These are phyloP conservation scores for Chaetomiaceae sp. DNA, from an alignment of 2,329 filamentous ascomycete species.

Conservation along the genomic window DNA sequence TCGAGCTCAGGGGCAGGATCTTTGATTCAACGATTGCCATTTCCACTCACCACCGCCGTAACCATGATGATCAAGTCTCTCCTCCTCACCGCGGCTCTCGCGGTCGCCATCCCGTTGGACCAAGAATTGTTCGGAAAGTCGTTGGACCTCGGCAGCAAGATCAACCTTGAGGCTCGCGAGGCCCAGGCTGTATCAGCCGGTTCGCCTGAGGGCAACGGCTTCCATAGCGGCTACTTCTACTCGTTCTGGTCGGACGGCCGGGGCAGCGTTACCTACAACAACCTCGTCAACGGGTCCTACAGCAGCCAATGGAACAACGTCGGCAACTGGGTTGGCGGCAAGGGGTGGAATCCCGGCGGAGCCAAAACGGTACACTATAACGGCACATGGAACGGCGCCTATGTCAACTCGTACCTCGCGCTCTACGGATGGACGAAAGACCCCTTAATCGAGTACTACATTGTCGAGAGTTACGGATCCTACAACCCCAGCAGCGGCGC, in stretches of 20 bases:
- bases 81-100: not conserved
- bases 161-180: not conserved
- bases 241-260: not conserved
- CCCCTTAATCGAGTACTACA: constrained; percentile 1
- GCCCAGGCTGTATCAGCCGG: not conserved
- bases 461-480: not conserved
- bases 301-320: constrained; percentile 1
- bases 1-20: no score
- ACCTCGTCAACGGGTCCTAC: not conserved
- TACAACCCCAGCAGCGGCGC: not conserved
- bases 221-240: constrained; percentile 1
- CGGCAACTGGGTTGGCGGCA: not conserved
- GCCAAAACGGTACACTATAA: not conserved
- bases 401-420: constrained; percentile 1
- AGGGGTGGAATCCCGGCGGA: constrained; percentile 2
- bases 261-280: constrained; percentile 1
- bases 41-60: not conserved
- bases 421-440: not conserved
- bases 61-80: constrained; percentile 1
- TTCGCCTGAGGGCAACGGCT: not conserved
- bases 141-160: not conserved
- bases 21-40: no score
- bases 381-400: not conserved
- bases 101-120: not conserved
- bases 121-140: not conserved